Percentiles rank a stretch among this genome's conserved stretches.
Conservation (phyloP, 176 grass and related monocot genomes). For the Thinopyrum elongatum region DNA sequence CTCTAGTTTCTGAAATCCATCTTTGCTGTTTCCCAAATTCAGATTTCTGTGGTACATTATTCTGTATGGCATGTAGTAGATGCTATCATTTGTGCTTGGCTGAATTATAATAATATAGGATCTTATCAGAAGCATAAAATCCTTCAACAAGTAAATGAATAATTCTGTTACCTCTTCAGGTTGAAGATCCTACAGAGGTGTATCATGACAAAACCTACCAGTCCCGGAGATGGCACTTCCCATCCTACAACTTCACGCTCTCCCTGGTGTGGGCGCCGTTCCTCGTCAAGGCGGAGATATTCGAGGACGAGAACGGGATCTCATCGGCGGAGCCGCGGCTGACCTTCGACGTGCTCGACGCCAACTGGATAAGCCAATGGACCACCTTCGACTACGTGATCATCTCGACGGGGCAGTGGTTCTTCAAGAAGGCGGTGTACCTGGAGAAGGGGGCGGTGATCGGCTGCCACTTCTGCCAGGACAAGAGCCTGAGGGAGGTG, state of each 20-base stretch:
- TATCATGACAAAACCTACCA: slow-evolving; percentile 66
- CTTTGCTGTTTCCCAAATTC: not conserved
- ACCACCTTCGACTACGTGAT: slow-evolving; percentile 69
- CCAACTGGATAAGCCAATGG: slow-evolving; percentile 62
- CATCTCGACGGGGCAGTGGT: slow-evolving; percentile 89
- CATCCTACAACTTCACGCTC: slow-evolving; percentile 66
- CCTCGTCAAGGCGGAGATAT: slow-evolving; percentile 70
- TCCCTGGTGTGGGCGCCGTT: slow-evolving; percentile 88
- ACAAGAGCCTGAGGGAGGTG: slow-evolving; percentile 59
- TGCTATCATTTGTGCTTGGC: not conserved
- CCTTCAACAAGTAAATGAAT: not conserved
- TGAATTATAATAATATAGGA: not conserved
- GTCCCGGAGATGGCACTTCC: slow-evolving; percentile 77
- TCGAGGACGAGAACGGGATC: slow-evolving; percentile 75
- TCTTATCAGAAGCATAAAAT: slow-evolving; percentile 10
- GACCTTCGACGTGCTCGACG: slow-evolving; percentile 60
- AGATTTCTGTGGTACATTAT: not conserved
- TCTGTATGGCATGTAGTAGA: not conserved
- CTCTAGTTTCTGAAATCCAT: not conserved
- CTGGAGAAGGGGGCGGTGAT: slow-evolving; percentile 48
- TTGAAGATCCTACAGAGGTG: slow-evolving; percentile 74
- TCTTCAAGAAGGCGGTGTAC: slow-evolving; percentile 76
- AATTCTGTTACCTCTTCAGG: slow-evolving; percentile 39
- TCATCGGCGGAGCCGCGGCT: slow-evolving; percentile 66
- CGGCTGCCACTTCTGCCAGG: slow-evolving; percentile 73